Evolutionary conservation across 208 protist genomes (phyloP).

Genomic region (Acanthamoeba royreba): DNA sequence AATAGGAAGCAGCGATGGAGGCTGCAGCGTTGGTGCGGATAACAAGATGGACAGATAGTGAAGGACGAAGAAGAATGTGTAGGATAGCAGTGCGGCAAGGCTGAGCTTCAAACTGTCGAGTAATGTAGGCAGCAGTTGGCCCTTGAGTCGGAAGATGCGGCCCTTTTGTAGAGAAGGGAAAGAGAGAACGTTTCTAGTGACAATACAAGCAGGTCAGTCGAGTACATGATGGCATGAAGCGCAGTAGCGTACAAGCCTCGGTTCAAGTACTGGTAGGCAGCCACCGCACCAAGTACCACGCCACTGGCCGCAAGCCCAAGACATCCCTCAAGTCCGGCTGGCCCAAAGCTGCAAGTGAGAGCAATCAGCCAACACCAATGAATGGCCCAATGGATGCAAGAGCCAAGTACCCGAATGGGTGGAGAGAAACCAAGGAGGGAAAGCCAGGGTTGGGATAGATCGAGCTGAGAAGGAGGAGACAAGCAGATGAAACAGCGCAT

Average conservation of each 20-base stretch:
- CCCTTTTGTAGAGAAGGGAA: not conserved
- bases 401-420: not conserved
- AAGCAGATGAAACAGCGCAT: not conserved
- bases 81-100: not conserved
- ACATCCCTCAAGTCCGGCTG: not conserved
- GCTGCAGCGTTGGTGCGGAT: not conserved
- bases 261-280: not conserved
- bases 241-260: not conserved
- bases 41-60: not conserved
- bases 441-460: not conserved
- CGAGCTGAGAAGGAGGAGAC: not conserved
- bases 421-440: not conserved
- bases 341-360: not conserved
- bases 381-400: too few relatives aligned
- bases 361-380: too few relatives aligned
- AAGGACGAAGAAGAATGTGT: not conserved
- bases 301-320: not conserved
- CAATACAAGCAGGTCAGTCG: not conserved
- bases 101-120: not conserved
- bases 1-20: not conserved
- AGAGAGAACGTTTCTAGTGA: not conserved
- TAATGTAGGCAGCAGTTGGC: not conserved
- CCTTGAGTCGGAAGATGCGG: constrained; percentile 11
- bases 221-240: not conserved
- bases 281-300: not conserved